Evolutionary conservation across 352 stramenopile genomes (phyloP).

Genomic region (Hyphochytrium catenoides): DNA sequence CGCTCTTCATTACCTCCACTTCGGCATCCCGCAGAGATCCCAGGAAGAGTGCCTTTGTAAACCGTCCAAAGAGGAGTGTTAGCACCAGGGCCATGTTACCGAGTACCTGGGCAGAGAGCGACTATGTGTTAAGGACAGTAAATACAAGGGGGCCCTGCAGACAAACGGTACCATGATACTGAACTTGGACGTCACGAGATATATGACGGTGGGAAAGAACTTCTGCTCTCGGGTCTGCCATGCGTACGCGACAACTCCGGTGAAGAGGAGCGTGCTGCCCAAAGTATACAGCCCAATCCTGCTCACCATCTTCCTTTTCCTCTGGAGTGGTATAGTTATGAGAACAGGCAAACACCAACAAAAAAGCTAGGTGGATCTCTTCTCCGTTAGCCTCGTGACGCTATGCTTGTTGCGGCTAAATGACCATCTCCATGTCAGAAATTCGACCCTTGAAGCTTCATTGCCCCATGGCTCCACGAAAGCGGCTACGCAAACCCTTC

Average conservation of each 20-base stretch:
- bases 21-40: constrained; percentile 43
- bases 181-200: constrained; percentile 86
- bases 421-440: too few species aligned
- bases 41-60: constrained; percentile 66
- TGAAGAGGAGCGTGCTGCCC: constrained; percentile 47
- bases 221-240: constrained; percentile 73
- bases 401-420: too few species aligned
- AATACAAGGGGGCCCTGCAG: too few species aligned
- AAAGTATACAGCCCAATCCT: constrained; percentile 69
- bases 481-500: too few species aligned
- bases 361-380: constrained; percentile 1
- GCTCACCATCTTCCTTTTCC: constrained; percentile 13
- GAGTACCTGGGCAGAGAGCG: too few species aligned
- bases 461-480: too few species aligned
- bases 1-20: constrained; percentile 24
- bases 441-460: too few species aligned
- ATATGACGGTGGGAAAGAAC: constrained; percentile 93
- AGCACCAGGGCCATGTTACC: constrained; percentile 79
- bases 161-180: constrained; percentile 79
- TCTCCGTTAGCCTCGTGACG: too few species aligned
- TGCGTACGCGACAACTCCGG: constrained; percentile 68
- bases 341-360: neutral
- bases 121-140: too few species aligned
- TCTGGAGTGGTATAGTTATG: neutral
- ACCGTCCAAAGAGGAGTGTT: constrained; percentile 40